Conservation (phyloP, 2,329 filamentous ascomycete species). For the Penicillium concentricum region DNA sequence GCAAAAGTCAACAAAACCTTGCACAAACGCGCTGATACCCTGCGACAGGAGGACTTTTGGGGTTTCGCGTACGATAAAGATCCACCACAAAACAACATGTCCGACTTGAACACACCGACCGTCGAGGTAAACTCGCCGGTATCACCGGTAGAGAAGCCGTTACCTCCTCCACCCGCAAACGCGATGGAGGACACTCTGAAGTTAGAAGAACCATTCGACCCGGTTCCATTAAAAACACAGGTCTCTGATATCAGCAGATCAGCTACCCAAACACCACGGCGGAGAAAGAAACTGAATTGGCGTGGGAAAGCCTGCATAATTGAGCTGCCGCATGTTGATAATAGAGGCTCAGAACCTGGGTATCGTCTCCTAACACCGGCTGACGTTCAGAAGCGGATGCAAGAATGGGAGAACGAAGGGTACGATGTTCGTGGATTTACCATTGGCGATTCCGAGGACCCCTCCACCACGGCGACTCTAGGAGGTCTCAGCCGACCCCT, state of each 20-base stretch:
- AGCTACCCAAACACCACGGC: constrained; percentile 33
- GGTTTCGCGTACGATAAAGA: constrained; percentile 46
- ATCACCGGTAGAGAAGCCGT: constrained; percentile 40
- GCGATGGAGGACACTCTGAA: constrained; percentile 8
- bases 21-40: constrained; percentile 43
- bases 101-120: constrained; percentile 25
- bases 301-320: constrained; percentile 73
- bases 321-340: constrained; percentile 65
- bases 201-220: constrained; percentile 3
- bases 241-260: constrained; percentile 16
- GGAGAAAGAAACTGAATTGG: constrained; percentile 73
- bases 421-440: constrained; percentile 45
- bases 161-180: constrained; percentile 37
- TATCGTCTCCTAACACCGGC: constrained; percentile 39
- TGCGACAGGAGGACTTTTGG: constrained; percentile 47
- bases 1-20: constrained; percentile 33
- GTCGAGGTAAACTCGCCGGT: constrained; percentile 26
- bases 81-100: constrained; percentile 33
- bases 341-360: constrained; percentile 54
- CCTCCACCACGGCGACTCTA: constrained; percentile 25
- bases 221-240: constrained; percentile 14
- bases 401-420: constrained; percentile 44
- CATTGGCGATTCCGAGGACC: constrained; percentile 31
- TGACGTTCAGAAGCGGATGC: constrained; percentile 41
- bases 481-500: constrained; percentile 45